Conservation (phyloP, 78 protist genomes). For the Dictyostelium firmibasis region DNA sequence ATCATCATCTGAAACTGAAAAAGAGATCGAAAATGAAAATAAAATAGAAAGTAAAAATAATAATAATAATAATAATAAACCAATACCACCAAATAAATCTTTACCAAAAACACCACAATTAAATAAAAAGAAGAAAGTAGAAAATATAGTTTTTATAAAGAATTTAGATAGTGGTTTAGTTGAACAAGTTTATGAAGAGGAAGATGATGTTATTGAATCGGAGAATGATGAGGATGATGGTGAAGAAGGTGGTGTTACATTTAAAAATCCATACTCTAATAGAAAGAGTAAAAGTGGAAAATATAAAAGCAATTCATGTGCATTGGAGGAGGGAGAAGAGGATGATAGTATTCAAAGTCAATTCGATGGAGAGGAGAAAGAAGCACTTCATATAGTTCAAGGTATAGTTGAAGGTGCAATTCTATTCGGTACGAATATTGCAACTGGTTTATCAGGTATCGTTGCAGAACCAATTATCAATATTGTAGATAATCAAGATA, state of each 20-base stretch:
- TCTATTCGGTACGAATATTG: slow-evolving; percentile 43
- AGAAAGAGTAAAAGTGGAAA: neutral
- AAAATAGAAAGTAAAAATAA: neutral
- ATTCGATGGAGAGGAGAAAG: neutral
- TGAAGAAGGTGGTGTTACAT: neutral
- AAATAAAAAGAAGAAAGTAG: neutral
- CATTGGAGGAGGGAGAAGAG: slow-evolving; percentile 64
- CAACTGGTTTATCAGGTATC: slow-evolving; percentile 33
- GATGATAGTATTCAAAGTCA: neutral
- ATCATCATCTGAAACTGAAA: neutral
- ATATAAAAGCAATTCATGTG: slow-evolving; percentile 60
- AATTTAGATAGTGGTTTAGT: neutral
- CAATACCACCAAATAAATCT: neutral
- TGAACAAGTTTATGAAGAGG: neutral
- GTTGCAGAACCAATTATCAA: slow-evolving; percentile 81
- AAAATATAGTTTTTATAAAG: neutral
- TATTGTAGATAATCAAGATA: neutral
- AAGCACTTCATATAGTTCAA: slow-evolving; percentile 42
- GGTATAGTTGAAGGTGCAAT: slow-evolving; percentile 71
- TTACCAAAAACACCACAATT: neutral
- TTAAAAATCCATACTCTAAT: neutral
- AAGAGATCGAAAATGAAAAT: neutral
- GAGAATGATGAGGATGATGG: neutral
- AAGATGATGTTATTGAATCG: neutral
- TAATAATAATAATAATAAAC: neutral